These are phyloP conservation scores for Nothophytophthora sp. DNA, from an alignment of 352 stramenopile species.

Conservation along the genomic window DNA sequence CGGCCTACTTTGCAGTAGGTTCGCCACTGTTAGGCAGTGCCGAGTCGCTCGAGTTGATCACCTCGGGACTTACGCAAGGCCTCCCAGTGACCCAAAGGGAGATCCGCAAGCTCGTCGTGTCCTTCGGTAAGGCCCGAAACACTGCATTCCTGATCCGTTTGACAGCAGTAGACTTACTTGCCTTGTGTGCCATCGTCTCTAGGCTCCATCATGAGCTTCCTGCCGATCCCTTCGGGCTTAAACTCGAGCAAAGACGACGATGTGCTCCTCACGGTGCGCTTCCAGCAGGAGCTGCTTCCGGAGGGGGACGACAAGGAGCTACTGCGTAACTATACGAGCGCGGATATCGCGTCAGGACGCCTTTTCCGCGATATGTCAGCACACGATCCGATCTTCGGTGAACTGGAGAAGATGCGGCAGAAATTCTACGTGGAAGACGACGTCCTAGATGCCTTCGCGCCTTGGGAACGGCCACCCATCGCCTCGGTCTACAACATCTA, in stretches of 20 bases:
- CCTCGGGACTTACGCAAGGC: conserved; percentile 60
- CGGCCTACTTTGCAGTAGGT: conserved; percentile 75
- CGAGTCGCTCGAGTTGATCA: conserved; percentile 69
- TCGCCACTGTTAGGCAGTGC: conserved; percentile 71
- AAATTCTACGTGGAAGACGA: conserved; percentile 72
- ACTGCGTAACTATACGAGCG: conserved; percentile 58
- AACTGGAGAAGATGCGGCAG: conserved; percentile 57
- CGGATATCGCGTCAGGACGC: conserved; percentile 63
- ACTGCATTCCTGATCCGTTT: too few relatives aligned
- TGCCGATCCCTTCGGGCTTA: conserved; percentile 60
- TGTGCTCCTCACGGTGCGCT: conserved; percentile 52
- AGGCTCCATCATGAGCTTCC: conserved; percentile 75
- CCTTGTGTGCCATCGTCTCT: too few relatives aligned
- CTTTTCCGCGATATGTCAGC: conserved; percentile 73
- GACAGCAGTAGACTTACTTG: background rate
- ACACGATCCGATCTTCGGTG: conserved; percentile 62
- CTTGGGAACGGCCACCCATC: conserved; percentile 74
- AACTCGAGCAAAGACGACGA: conserved; percentile 58
- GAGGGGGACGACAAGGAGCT: conserved; percentile 20
- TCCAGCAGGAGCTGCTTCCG: conserved; percentile 24
- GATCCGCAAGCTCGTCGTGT: conserved; percentile 69
- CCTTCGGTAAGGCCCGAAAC: conserved; percentile 66
- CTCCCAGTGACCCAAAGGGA: conserved; percentile 67
- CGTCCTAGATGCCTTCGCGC: conserved; percentile 55
- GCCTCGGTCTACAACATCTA: conserved; percentile 77